Evolutionary conservation across 495 filamentous ascomycete species (phyloP), one percentile per base, ranked within the genome.

Genomic region (Daldinia caldariorum): DNA sequence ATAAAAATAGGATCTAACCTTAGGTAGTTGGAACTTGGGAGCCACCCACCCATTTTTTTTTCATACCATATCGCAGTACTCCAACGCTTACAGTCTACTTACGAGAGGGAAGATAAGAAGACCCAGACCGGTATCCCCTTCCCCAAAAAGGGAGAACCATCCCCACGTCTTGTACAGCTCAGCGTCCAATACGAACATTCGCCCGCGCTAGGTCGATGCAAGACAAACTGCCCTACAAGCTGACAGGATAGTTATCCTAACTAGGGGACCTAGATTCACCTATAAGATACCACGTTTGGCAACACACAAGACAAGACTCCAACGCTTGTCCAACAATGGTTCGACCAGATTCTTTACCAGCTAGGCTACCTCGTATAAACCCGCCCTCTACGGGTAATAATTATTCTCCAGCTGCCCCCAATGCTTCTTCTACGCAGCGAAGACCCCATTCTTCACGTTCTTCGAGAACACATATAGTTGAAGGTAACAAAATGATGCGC

Each of bases 391-490:
- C 51, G 20, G 45, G 37, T 7, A 58, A 54, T 34, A 57, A 59
- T 43, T 35, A 34, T 69, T 55, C 64, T 55, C 43, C 59, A 56
- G 54, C 53, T 55, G 39, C 56, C 14, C 20, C 61, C 47, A 62
- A 61, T 35, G 31, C 58, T 22, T 80, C 82, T 39, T 79, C 83
- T 53, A 76, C 80, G 0, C 78, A 82, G 20, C 81, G 83, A 9
- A 82, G 82, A 61, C 66, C 70, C 4, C 72, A 77, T 26, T 79
- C 80, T 22, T 71, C 77, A n/a, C 51, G 13, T 72, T 80, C 72
- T 61, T 83, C 64, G 74, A 83, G 63, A 61, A 77, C 59, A 60
- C 79, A 74, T 13, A 66, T 81, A 72, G 83, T 78, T 76, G 74
- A 79, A 73, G 74, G 79, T 32, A 76, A 73, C 67, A 68, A 68